Percentiles rank a stretch among this genome's conserved stretches.
Evolutionary conservation across 2,329 filamentous ascomycete species (phyloP).

Genomic region (Ophiosphaerella korrae): DNA sequence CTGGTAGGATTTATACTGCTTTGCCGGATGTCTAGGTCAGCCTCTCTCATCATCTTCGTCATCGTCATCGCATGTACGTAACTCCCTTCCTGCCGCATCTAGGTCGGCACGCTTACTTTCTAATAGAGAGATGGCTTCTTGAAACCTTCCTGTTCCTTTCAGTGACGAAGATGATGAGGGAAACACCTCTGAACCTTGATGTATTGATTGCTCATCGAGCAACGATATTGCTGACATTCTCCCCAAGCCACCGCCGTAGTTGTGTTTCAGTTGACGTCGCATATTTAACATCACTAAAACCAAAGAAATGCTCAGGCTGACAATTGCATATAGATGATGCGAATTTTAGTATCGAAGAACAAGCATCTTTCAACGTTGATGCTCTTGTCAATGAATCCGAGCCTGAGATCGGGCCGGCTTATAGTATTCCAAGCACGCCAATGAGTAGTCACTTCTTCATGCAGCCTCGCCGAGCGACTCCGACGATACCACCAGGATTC

Average conservation of each 20-base stretch:
- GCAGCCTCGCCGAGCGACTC: constrained; percentile 50
- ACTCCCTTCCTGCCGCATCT: constrained; percentile 48
- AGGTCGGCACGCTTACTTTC: constrained; percentile 49
- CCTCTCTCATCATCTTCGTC: constrained; percentile 53
- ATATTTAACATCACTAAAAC: constrained; percentile 2
- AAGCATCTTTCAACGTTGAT: constrained; percentile 68
- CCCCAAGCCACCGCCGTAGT: constrained; percentile 26
- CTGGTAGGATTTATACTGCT: constrained; percentile 41
- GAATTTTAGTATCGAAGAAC: constrained; percentile 62
- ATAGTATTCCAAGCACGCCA: constrained; percentile 19
- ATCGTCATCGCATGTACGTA: constrained; percentile 53
- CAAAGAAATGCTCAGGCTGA: constrained; percentile 47
- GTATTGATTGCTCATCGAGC: constrained; percentile 34
- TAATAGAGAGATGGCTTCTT: constrained; percentile 50
- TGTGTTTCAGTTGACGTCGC: constrained; percentile 6
- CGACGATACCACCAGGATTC: constrained; percentile 54
- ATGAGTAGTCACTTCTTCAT: constrained; percentile 34
- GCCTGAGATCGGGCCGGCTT: constrained; percentile 42
- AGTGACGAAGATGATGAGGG: constrained; percentile 49
- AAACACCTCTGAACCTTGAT: constrained; percentile 31
- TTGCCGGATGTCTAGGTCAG: constrained; percentile 41
- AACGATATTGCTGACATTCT: constrained; percentile 10
- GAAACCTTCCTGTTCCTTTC: constrained; percentile 33
- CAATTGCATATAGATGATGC: constrained; percentile 62
- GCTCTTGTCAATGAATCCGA: constrained; percentile 67